Conservation (phyloP, 208 protist species). For the Crithidia bombi region DNA sequence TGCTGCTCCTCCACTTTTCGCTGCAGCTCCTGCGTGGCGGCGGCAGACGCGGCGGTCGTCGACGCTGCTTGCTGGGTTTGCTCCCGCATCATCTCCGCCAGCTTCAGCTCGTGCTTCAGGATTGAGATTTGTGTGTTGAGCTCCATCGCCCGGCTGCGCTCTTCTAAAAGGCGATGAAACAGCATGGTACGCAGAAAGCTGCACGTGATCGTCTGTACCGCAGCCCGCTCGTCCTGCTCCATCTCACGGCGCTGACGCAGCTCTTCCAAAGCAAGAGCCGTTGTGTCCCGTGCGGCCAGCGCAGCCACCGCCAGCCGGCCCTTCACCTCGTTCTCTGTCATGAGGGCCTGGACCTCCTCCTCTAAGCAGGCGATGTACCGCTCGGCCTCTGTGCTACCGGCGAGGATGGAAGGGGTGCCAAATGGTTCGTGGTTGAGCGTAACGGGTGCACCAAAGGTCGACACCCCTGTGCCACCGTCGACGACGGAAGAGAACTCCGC, state of each 20-base stretch:
- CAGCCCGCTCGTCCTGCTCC: conserved; percentile 1
- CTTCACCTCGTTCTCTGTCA: conserved; percentile 24
- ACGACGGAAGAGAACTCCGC: conserved; percentile 3
- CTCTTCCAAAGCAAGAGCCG: conserved; percentile 30
- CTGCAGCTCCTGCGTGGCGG: conserved; percentile 21
- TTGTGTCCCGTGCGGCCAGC: conserved; percentile 4
- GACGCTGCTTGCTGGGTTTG: neutral
- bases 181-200: conserved; percentile 11
- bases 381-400: conserved; percentile 24
- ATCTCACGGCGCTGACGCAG: neutral
- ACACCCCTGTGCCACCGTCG: neutral
- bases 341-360: conserved; percentile 39
- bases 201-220: conserved; percentile 10
- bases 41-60: neutral
- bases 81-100: conserved; percentile 23
- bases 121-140: conserved; percentile 25
- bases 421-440: neutral
- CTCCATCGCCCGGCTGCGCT: conserved; percentile 22
- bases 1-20: conserved; percentile 22
- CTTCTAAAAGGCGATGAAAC: conserved; percentile 9
- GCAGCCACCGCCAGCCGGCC: conserved; percentile 1
- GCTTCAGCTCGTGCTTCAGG: conserved; percentile 30
- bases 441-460: neutral
- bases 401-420: neutral
- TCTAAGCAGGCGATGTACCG: conserved; percentile 39